Evolutionary conservation across 768 basidiomycete genomes (phyloP).

Genomic region (Leccinum aurantiacum): DNA sequence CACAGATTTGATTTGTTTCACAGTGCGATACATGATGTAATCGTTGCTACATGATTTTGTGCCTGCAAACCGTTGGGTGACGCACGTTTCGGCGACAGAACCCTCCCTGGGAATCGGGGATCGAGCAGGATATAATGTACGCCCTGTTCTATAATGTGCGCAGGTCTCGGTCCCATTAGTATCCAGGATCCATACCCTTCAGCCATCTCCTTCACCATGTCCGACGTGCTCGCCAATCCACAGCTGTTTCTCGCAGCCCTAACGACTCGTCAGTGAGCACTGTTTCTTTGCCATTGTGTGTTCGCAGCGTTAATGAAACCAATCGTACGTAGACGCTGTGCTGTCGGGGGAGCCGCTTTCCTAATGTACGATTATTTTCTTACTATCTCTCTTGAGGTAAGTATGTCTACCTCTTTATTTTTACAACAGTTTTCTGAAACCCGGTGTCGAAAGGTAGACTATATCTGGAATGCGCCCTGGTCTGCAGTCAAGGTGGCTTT

Average conservation of each 20-base stretch:
- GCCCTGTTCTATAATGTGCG: not conserved
- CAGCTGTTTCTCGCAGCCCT: not conserved
- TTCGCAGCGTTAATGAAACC: not conserved
- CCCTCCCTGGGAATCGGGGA: no score
- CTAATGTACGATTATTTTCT: constrained; percentile 11
- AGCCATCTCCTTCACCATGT: not conserved
- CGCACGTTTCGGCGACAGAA: no score
- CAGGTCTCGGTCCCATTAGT: not conserved
- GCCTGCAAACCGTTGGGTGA: no score
- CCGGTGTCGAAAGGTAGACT: not conserved
- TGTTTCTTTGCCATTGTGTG: not conserved
- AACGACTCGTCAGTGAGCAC: not conserved
- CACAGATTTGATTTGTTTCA: no score
- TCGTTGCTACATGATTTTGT: no score
- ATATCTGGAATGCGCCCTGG: constrained; percentile 10
- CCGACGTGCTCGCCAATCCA: not conserved
- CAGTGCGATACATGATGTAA: no score
- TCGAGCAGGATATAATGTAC: not conserved
- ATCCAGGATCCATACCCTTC: not conserved
- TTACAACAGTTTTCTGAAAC: not conserved
- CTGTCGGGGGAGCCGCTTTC: constrained; percentile 5
- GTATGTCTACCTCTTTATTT: not conserved
- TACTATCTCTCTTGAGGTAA: constrained; percentile 17
- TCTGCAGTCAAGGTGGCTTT: constrained; percentile 10
- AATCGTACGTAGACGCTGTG: not conserved